Percentiles rank a stretch among this genome's conserved stretches.
phyloP scores from a whole-genome alignment of 2,329 filamentous ascomycete species.

The Aspergillus eucalypticola region DNA sequence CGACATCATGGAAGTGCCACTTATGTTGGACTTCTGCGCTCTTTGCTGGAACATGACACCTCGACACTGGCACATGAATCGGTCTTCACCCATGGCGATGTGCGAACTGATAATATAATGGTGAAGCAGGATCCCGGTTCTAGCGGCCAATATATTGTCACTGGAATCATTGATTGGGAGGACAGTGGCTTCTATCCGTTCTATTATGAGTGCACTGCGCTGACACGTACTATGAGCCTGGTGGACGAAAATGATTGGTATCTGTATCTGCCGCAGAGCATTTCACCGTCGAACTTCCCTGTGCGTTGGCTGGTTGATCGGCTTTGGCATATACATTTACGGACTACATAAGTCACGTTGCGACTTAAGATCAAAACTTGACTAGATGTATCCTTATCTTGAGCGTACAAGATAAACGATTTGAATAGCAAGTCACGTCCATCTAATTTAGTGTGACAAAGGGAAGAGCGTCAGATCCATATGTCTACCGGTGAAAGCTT shows the following conservation, averaged over 20 bases:
- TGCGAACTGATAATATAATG: conserved; percentile 29
- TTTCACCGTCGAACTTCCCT: conserved; percentile 25
- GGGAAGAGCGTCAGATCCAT: no score
- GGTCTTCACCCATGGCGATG: conserved; percentile 33
- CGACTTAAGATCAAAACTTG: no score
- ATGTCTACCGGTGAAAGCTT: no score
- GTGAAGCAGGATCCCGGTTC: conserved; percentile 20
- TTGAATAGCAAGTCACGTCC: no score
- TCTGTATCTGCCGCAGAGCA: conserved; percentile 27
- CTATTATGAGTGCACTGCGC: conserved; percentile 29
- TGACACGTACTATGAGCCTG: conserved; percentile 21
- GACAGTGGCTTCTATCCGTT: conserved; percentile 34
- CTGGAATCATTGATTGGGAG: conserved; percentile 36
- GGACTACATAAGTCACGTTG: conserved; percentile 7
- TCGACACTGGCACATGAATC: conserved; percentile 12
- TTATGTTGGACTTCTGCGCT: conserved; percentile 27
- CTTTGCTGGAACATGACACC: conserved; percentile 19
- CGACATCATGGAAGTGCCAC: conserved; percentile 21
- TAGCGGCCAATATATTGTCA: conserved; percentile 18
- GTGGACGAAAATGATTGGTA: conserved; percentile 32
- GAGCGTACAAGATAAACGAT: no score
- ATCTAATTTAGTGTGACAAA: no score
- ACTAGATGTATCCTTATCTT: no score
- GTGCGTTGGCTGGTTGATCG: conserved; percentile 25
- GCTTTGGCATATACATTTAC: conserved; percentile 21